Percentiles rank a stretch among this genome's conserved stretches.
Evolutionary conservation across 1,284 basidiomycete genomes (phyloP).

Genomic region (Ustilago nuda): DNA sequence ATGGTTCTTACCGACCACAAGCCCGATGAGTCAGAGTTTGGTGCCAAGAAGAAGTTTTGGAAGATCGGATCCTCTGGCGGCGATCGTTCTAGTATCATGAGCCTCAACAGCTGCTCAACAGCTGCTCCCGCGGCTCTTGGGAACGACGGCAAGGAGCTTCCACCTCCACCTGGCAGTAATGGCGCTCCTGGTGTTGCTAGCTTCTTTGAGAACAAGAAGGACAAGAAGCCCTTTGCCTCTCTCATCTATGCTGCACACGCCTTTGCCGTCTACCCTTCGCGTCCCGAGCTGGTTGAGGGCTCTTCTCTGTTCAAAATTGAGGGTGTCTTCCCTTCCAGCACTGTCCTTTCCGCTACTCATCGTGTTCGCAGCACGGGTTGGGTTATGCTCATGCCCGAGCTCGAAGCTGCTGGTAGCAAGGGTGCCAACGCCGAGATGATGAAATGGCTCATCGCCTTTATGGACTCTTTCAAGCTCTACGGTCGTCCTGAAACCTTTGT

Average conservation of each 20-base stretch:
- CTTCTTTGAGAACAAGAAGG: constrained; percentile 67
- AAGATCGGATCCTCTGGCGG: constrained; percentile 50
- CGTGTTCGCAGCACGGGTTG: constrained; percentile 70
- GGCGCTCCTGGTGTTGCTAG: constrained; percentile 62
- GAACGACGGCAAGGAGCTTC: constrained; percentile 39
- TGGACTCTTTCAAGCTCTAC: constrained; percentile 69
- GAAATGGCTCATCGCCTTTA: constrained; percentile 83
- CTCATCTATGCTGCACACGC: constrained; percentile 63
- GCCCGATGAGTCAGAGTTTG: constrained; percentile 50
- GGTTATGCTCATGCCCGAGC: constrained; percentile 70
- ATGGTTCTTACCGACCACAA: constrained; percentile 75
- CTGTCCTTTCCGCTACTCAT: constrained; percentile 74
- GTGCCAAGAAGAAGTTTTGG: constrained; percentile 56
- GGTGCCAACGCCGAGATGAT: constrained; percentile 81
- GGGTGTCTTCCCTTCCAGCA: constrained; percentile 59
- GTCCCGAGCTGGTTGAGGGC: constrained; percentile 67
- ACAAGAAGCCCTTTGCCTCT: constrained; percentile 65
- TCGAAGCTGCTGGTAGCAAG: constrained; percentile 77
- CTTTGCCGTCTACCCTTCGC: constrained; percentile 67
- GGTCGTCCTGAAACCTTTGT: constrained; percentile 59
- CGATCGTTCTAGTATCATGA: constrained; percentile 56
- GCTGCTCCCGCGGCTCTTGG: constrained; percentile 38
- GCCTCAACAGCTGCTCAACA: constrained; percentile 39
- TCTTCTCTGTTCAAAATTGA: constrained; percentile 68
- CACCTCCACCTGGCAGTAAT: constrained; percentile 62